Conservation (phyloP, 2,329 filamentous ascomycete genomes). For the Exophiala sp. region DNA sequence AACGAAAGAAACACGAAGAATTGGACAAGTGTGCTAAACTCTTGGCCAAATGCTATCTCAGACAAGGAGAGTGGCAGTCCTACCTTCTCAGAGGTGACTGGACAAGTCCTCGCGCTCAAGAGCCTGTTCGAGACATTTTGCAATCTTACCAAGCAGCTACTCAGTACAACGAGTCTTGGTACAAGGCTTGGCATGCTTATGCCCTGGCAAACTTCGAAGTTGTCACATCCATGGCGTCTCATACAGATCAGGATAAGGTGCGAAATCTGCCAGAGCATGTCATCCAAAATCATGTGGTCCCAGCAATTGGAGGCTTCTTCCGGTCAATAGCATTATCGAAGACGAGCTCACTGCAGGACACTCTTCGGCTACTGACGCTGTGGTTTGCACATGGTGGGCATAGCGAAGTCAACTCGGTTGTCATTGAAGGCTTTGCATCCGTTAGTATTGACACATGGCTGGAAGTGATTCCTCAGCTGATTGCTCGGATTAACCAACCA, state of each 20-base stretch:
- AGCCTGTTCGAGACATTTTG: slow-evolving; percentile 83
- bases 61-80: slow-evolving; percentile 95
- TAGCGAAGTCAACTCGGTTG: slow-evolving; percentile 78
- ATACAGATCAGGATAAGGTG: slow-evolving; percentile 56
- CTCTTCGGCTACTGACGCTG: slow-evolving; percentile 81
- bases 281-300: slow-evolving; percentile 78
- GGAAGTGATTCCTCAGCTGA: slow-evolving; percentile 94
- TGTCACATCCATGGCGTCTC: slow-evolving; percentile 73
- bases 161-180: slow-evolving; percentile 89
- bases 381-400: slow-evolving; percentile 95
- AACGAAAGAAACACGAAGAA: slow-evolving; percentile 44
- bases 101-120: slow-evolving; percentile 79
- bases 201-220: slow-evolving; percentile 98
- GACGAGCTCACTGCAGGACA: slow-evolving; percentile 92
- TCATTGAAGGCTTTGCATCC: slow-evolving; percentile 84
- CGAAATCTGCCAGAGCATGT: slow-evolving; percentile 43
- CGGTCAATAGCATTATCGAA: slow-evolving; percentile 90
- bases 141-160: slow-evolving; percentile 90
- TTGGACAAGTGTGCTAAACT: slow-evolving; percentile 62
- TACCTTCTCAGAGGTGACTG: slow-evolving; percentile 81
- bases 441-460: slow-evolving; percentile 98
- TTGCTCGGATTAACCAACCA: slow-evolving; percentile 94
- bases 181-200: slow-evolving; percentile 99
- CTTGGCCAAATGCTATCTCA: slow-evolving; percentile 90
- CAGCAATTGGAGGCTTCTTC: slow-evolving; percentile 94